Percentiles rank a stretch among this genome's conserved stretches.
Evolutionary conservation across 768 basidiomycete genomes (phyloP).

Genomic region (Termitomyces heimii): DNA sequence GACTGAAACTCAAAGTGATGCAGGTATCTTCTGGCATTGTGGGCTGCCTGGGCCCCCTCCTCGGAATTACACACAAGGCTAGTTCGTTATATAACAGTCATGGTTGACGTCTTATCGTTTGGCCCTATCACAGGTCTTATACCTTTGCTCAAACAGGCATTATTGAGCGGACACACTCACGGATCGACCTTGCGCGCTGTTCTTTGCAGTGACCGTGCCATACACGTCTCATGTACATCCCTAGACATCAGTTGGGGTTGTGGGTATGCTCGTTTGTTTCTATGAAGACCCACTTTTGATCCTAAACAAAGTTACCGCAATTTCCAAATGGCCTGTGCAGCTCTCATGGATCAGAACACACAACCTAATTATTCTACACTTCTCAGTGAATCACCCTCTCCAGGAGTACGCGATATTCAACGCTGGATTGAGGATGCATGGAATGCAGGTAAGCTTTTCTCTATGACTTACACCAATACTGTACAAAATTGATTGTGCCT

Average conservation of each 20-base stretch:
- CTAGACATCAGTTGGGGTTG: constrained; percentile 75
- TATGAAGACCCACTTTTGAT: not conserved
- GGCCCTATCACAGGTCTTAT: constrained; percentile 46
- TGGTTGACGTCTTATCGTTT: not conserved
- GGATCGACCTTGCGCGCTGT: constrained; percentile 50
- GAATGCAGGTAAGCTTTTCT: constrained; percentile 42
- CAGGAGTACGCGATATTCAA: constrained; percentile 73
- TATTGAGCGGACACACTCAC: constrained; percentile 45
- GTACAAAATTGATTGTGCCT: not conserved
- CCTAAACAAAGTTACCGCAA: constrained; percentile 61
- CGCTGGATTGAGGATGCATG: constrained; percentile 80
- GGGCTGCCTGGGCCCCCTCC: constrained; percentile 35
- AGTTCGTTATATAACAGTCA: not conserved
- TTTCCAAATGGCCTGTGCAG: constrained; percentile 72
- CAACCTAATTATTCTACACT: constrained; percentile 60
- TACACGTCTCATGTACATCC: constrained; percentile 49
- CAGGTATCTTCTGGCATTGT: constrained; percentile 65
- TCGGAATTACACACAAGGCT: constrained; percentile 61
- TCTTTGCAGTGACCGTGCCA: constrained; percentile 56
- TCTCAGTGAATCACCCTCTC: constrained; percentile 50
- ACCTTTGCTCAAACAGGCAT: constrained; percentile 48
- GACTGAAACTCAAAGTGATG: constrained; percentile 16
- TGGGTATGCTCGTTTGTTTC: constrained; percentile 32
- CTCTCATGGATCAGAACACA: constrained; percentile 58
- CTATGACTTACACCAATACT: not conserved